Evolutionary conservation across 192 early-diverging fungal genomes (phyloP).

Genomic region (Backusella westeae): DNA sequence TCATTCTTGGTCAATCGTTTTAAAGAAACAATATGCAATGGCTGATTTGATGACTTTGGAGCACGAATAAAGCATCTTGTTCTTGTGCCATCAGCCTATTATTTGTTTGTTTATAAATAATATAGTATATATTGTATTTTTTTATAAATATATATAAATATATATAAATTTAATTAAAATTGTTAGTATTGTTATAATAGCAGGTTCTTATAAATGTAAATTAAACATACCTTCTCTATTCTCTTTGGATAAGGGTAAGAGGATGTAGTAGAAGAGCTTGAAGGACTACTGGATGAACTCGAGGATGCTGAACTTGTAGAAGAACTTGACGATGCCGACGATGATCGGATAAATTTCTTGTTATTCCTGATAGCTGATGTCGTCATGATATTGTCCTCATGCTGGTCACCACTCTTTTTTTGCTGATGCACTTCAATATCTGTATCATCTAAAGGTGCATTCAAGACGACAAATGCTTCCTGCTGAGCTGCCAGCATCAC

Average conservation of each 20-base stretch:
- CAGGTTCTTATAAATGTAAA: neutral
- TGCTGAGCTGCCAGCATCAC: conserved; percentile 14
- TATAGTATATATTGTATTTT: neutral
- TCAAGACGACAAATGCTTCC: conserved; percentile 12
- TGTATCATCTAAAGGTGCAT: conserved; percentile 18
- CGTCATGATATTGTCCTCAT: neutral
- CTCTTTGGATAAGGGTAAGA: conserved; percentile 5
- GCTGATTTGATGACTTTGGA: neutral
- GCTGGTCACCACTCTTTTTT: neutral
- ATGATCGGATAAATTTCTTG: neutral
- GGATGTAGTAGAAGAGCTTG: neutral
- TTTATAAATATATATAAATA: too few relatives aligned
- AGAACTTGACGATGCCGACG: neutral
- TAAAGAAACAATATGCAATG: conserved; percentile 12
- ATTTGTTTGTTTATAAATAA: neutral
- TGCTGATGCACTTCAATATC: conserved; percentile 17
- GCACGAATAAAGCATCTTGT: conserved; percentile 20
- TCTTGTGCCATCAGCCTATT: neutral
- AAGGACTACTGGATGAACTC: neutral
- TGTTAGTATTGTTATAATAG: neutral
- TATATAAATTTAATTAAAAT: conserved; percentile 2
- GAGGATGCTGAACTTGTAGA: neutral
- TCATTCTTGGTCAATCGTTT: neutral
- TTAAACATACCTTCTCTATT: conserved; percentile 3
- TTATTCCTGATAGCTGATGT: neutral